phyloP scores from a whole-genome alignment of 345 rosid genomes.

The Raphanus raphanistrum region DNA sequence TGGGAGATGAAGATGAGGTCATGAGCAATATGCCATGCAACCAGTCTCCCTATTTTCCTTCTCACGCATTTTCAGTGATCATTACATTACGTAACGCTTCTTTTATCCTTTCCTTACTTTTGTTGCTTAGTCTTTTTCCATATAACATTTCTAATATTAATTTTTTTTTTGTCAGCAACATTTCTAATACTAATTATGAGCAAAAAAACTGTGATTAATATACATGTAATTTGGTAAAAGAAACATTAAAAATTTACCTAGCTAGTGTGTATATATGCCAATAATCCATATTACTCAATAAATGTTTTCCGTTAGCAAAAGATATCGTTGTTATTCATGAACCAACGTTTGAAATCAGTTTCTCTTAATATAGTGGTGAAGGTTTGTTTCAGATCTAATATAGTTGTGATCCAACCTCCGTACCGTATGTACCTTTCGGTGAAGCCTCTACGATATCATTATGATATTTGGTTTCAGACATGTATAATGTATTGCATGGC shows the following conservation, averaged over 20 bases:
- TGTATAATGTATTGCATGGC: neutral
- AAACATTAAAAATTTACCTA: neutral
- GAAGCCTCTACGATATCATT: neutral
- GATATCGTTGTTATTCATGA: neutral
- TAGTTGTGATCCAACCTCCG: neutral
- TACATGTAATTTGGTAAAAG: neutral
- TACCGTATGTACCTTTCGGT: neutral
- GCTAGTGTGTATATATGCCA: neutral
- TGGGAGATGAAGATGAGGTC: constrained; percentile 18
- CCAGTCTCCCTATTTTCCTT: constrained; percentile 22
- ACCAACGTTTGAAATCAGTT: neutral
- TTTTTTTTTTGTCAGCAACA: no score
- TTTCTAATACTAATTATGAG: neutral
- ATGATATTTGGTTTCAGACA: neutral
- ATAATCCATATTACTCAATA: neutral
- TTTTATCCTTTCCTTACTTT: constrained; percentile 1
- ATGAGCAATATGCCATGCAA: constrained; percentile 21
- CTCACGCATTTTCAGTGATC: constrained; percentile 32
- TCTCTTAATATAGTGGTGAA: neutral
- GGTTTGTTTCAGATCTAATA: neutral
- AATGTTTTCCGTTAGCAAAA: neutral
- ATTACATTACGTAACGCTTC: constrained; percentile 27
- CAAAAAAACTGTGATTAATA: neutral
- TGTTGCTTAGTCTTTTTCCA: constrained; percentile 8
- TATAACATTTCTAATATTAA: neutral